These are phyloP conservation scores for Lepiota subincarnata DNA, from an alignment of 768 basidiomycete genomes.

Conservation along the genomic window DNA sequence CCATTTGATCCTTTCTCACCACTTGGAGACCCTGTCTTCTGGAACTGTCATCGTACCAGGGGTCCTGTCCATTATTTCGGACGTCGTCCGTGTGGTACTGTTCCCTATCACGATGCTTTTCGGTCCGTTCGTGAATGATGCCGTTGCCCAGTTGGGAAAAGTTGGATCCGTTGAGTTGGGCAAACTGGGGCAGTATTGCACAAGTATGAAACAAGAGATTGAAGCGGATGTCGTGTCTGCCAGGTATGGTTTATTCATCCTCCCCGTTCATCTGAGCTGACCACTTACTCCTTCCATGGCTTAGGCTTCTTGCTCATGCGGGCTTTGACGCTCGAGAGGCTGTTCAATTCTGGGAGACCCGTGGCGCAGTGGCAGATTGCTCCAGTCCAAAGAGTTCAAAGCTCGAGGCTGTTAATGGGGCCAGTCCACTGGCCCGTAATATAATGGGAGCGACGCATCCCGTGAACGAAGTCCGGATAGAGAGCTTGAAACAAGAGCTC, in stretches of 20 bases:
- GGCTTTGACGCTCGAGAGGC: slow-evolving; percentile 86
- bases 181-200: slow-evolving; percentile 71
- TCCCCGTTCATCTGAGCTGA: slow-evolving; percentile 2
- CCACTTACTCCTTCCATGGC: slow-evolving; percentile 6
- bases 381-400: slow-evolving; percentile 10
- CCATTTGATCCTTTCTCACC: slow-evolving; percentile 87
- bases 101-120: slow-evolving; percentile 91
- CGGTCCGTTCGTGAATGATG: slow-evolving; percentile 95
- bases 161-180: slow-evolving; percentile 72
- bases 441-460: slow-evolving; percentile 66
- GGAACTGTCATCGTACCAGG: slow-evolving; percentile 80
- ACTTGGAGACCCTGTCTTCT: slow-evolving; percentile 88
- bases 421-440: slow-evolving; percentile 10
- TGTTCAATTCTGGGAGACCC: slow-evolving; percentile 77
- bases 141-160: slow-evolving; percentile 76
- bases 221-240: slow-evolving; percentile 91
- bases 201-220: slow-evolving; percentile 78
- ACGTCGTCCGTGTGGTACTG: slow-evolving; percentile 70
- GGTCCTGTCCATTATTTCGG: slow-evolving; percentile 69
- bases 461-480: slow-evolving; percentile 58
- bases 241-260: slow-evolving; percentile 40
- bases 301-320: slow-evolving; percentile 85
- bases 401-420: slow-evolving; percentile 20
- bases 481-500: slow-evolving; percentile 62
- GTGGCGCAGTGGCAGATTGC: slow-evolving; percentile 47